These are phyloP conservation scores for Aulographum hederae DNA, from an alignment of 2,329 filamentous ascomycete species.

Conservation along the genomic window DNA sequence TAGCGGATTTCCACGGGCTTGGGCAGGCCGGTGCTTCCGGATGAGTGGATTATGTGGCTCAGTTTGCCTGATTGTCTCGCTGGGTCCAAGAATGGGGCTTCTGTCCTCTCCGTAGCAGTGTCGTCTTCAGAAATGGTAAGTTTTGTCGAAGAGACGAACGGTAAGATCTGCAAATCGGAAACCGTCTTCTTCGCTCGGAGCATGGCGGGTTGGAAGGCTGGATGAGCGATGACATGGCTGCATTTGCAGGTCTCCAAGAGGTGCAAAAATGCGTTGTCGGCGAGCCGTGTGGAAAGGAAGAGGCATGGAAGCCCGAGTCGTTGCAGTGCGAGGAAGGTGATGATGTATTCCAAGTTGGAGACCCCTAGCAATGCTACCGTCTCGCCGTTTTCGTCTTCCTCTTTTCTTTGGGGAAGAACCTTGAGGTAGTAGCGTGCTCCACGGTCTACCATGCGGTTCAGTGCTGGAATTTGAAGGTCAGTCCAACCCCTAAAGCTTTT, in stretches of 20 bases:
- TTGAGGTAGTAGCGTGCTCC: too few relatives aligned
- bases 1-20: constrained; percentile 45
- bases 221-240: constrained; percentile 12
- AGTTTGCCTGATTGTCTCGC: too few relatives aligned
- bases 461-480: too few relatives aligned
- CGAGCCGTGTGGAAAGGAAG: constrained; percentile 35
- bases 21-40: constrained; percentile 41
- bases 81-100: too few relatives aligned
- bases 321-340: constrained; percentile 34
- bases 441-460: too few relatives aligned
- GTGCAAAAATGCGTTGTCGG: constrained; percentile 29
- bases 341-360: constrained; percentile 35
- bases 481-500: too few relatives aligned
- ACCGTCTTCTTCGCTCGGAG: too few relatives aligned
- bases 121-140: too few relatives aligned
- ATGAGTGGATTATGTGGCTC: constrained; percentile 29
- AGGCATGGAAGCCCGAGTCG: constrained; percentile 37
- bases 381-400: constrained; percentile 8
- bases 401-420: constrained; percentile 7
- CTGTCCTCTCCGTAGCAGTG: too few relatives aligned
- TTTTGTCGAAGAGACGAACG: constrained; percentile 7
- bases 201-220: constrained; percentile 8
- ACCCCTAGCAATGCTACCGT: constrained; percentile 33
- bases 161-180: not conserved
- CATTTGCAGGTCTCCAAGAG: constrained; percentile 26